These are phyloP conservation scores for Marasmius sp. DNA, from an alignment of 1,284 basidiomycete species.

Conservation along the genomic window DNA sequence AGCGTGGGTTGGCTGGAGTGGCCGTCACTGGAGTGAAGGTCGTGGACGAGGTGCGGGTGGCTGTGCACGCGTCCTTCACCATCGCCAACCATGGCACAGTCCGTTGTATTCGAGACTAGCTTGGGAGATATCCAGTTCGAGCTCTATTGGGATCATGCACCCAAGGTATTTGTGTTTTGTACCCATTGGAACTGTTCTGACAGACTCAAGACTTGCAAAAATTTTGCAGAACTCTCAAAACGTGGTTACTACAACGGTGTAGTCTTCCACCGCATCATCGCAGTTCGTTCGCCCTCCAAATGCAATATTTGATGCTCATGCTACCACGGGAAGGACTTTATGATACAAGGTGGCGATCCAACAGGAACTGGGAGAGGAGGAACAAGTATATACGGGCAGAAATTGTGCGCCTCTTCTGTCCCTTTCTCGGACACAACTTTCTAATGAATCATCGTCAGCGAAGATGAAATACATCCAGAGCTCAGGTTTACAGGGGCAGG, in stretches of 20 bases:
- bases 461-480: constrained; percentile 87
- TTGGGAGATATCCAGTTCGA: constrained; percentile 88
- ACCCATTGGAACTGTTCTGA: constrained; percentile 13
- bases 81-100: constrained; percentile 36
- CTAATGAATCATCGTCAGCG: constrained; percentile 37
- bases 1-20: too few relatives aligned
- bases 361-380: constrained; percentile 95
- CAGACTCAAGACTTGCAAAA: constrained; percentile 79
- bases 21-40: too few relatives aligned
- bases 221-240: constrained; percentile 86
- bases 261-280: constrained; percentile 87
- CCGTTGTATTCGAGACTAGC: constrained; percentile 82
- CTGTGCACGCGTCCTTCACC: neutral
- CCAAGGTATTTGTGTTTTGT: constrained; percentile 54
- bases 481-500: constrained; percentile 94
- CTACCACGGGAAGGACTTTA: constrained; percentile 70
- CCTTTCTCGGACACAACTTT: neutral
- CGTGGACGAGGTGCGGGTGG: neutral
- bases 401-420: constrained; percentile 60
- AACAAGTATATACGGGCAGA: constrained; percentile 89
- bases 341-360: constrained; percentile 94
- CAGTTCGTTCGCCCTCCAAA: constrained; percentile 46
- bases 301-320: too few relatives aligned
- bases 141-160: constrained; percentile 90
- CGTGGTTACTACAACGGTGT: constrained; percentile 86